These are phyloP conservation scores for Globisporangium abappressorium DNA, from an alignment of 352 stramenopile species.

Conservation along the genomic window DNA sequence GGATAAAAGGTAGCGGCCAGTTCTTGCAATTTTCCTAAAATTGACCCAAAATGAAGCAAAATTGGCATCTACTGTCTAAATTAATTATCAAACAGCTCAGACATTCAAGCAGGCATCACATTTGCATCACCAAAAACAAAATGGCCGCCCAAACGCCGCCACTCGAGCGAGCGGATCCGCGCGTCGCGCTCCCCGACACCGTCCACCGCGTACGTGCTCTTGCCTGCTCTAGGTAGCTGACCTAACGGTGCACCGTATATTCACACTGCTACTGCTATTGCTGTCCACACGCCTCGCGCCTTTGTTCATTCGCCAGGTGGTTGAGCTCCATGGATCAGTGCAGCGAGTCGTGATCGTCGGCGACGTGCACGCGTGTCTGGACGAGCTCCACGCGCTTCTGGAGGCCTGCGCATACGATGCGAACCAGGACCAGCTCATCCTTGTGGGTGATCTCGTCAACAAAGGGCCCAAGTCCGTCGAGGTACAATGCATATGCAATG, in stretches of 20 bases:
- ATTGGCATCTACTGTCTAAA: no score
- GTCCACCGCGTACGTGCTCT: constrained; percentile 34
- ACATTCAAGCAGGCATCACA: no score
- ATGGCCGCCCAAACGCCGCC: neutral
- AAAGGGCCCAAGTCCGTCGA: constrained; percentile 86
- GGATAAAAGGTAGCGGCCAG: no score
- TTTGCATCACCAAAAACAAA: neutral
- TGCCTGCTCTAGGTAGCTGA: no score
- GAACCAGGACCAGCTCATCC: constrained; percentile 68
- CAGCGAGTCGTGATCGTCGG: constrained; percentile 80
- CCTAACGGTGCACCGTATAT: neutral
- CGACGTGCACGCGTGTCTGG: constrained; percentile 91
- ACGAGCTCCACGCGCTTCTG: constrained; percentile 79
- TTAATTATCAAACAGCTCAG: no score
- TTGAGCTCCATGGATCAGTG: constrained; percentile 24
- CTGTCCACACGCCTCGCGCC: neutral
- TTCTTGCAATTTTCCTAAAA: no score
- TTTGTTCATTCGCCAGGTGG: constrained; percentile 12
- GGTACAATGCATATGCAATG: constrained; percentile 15
- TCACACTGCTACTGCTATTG: neutral
- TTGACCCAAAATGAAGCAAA: no score
- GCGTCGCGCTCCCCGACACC: constrained; percentile 44
- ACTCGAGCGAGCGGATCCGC: constrained; percentile 32
- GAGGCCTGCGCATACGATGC: constrained; percentile 37
- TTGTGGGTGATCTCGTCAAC: constrained; percentile 92